Base-by-base conservation (phyloP, 2,329 filamentous ascomycete species). In the Plenodomus biglobosus region DNA sequence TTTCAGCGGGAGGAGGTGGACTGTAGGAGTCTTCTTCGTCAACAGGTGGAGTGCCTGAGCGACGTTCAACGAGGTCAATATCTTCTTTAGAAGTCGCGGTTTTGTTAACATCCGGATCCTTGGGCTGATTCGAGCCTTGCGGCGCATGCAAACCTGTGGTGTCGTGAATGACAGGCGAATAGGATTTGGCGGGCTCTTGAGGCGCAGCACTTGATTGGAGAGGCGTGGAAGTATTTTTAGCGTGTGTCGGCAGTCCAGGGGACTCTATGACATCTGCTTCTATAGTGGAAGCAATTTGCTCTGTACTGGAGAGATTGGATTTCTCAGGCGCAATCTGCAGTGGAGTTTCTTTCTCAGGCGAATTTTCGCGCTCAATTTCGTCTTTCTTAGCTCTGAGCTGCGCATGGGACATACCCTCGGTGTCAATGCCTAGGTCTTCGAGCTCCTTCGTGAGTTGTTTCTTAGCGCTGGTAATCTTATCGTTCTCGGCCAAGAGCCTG, bases 391-490 rank as follows among this genome's bases (percentile, higher is more conserved):
- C 72, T 48, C 76, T 71, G 19, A 80, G 66, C 42, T 76, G 71
- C 19, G 73, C 73, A 46, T 76, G 65, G 3, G 74, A 70, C 58
- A 77, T 71, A 3, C 75, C 75, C 42, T 76, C 72, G 1, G 77
- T 76, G 46, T 80, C 75, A 35, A 77, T 60, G 34, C 75, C 75
- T 17, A 81, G 68, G 42, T 63, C 65, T 49, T 77, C 74, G n/a
- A 82, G 66, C 55, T 81, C 79, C 24, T 73, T 68, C 4, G 76
- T 62, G 36, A 81, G 73, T 38, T 71, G 68, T 44, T 71, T 68
- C 53, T 73, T 72, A 36, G 68, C 75, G 59, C 58, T 71, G 61
- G 66, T 70, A 53, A 68, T 71, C 63, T 58, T 75, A 69, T 62
- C 62, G 40, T 71, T 70, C 15, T 71, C 61, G 13, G 66, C 59